phyloP scores from a whole-genome alignment of 1,139 yeast genomes.

The Kurtzmaniella natalensis region DNA sequence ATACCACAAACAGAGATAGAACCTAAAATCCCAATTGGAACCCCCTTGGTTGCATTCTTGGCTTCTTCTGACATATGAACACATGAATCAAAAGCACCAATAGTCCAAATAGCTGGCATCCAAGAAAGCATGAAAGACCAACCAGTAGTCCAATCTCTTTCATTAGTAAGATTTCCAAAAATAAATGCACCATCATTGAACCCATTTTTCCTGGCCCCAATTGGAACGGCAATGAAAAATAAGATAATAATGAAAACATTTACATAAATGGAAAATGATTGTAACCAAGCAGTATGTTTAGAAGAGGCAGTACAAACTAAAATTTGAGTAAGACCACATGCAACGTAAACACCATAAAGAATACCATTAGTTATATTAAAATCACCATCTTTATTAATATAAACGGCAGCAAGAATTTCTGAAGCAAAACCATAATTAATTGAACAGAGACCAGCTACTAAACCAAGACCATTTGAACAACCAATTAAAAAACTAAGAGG shows the following conservation, averaged over 20 bases:
- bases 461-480: slow-evolving; percentile 32
- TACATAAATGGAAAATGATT: slow-evolving; percentile 53
- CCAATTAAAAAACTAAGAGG: slow-evolving; percentile 45
- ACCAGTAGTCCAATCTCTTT: slow-evolving; percentile 59
- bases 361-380: slow-evolving; percentile 28
- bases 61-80: slow-evolving; percentile 76
- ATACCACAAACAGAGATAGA: slow-evolving; percentile 54
- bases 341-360: slow-evolving; percentile 36
- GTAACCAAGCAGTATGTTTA: slow-evolving; percentile 51
- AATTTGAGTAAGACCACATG: slow-evolving; percentile 23
- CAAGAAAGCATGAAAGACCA: slow-evolving; percentile 60
- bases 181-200: slow-evolving; percentile 43
- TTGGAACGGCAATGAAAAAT: slow-evolving; percentile 66
- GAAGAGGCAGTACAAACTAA: slow-evolving; percentile 30
- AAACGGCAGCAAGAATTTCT: slow-evolving; percentile 33
- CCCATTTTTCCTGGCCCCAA: slow-evolving; percentile 33
- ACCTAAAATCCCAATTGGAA: slow-evolving; percentile 56
- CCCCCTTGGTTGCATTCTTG: slow-evolving; percentile 58
- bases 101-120: slow-evolving; percentile 67
- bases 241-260: slow-evolving; percentile 53
- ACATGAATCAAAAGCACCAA: slow-evolving; percentile 67
- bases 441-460: slow-evolving; percentile 35
- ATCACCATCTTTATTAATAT: slow-evolving; percentile 25
- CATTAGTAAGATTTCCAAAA: slow-evolving; percentile 53
- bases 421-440: slow-evolving; percentile 36